Conservation (phyloP, 2,329 filamentous ascomycete species). For the Sclerotinia minor region DNA sequence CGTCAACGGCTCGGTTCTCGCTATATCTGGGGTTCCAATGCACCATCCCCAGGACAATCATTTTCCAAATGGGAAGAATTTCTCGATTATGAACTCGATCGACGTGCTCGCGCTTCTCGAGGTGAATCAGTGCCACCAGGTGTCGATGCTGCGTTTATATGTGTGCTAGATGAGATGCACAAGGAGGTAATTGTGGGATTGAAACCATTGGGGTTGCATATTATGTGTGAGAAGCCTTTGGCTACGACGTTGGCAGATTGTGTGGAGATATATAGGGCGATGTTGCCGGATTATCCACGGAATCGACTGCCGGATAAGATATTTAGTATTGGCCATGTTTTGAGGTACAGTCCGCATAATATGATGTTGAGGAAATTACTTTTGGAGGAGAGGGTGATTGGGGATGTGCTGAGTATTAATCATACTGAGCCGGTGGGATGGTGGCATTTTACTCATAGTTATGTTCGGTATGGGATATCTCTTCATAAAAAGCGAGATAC, state of each 20-base stretch:
- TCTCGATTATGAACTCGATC: conserved; percentile 65
- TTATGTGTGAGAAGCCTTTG: conserved; percentile 95
- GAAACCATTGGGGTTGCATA: conserved; percentile 70
- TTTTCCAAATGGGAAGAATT: conserved; percentile 77
- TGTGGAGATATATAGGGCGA: conserved; percentile 66
- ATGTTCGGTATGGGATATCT: conserved; percentile 59
- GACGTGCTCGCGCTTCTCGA: conserved; percentile 55
- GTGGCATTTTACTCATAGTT: conserved; percentile 93
- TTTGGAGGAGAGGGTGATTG: conserved; percentile 72
- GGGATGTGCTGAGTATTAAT: conserved; percentile 80
- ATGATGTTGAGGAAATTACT: conserved; percentile 78
- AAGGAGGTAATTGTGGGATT: conserved; percentile 75
- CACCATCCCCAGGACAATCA: conserved; percentile 59
- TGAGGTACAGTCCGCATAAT: conserved; percentile 92
- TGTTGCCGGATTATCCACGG: conserved; percentile 46
- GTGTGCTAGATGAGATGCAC: conserved; percentile 86
- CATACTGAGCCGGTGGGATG: conserved; percentile 94
- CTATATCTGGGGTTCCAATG: conserved; percentile 67
- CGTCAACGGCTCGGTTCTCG: conserved; percentile 66
- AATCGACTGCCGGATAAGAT: conserved; percentile 49
- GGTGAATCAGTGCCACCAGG: conserved; percentile 48
- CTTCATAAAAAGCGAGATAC: neutral
- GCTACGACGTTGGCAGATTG: conserved; percentile 79
- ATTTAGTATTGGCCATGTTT: conserved; percentile 90
- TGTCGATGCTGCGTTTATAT: conserved; percentile 63